Evolutionary conservation across 2,329 filamentous ascomycete species (phyloP).

Genomic region (Pyricularia grisea): DNA sequence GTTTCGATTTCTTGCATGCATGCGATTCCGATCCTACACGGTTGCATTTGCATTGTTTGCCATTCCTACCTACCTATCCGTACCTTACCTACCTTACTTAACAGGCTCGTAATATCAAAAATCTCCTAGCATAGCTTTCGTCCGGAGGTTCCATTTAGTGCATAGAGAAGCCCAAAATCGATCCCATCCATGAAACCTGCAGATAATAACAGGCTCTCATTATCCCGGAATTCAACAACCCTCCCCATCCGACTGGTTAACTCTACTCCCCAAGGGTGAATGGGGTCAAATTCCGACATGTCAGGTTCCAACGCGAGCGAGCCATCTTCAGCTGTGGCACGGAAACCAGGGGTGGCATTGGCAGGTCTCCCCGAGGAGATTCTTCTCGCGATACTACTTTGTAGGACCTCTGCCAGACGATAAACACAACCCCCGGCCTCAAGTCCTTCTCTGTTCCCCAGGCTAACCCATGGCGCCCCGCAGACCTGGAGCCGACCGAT

Average conservation of each 20-base stretch:
- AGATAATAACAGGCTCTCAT: neutral
- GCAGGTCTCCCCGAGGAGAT: conserved; percentile 54
- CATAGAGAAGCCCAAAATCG: neutral
- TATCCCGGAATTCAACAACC: neutral
- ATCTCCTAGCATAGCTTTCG: neutral
- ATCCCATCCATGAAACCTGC: neutral
- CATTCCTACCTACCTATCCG: neutral
- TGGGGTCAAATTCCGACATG: neutral
- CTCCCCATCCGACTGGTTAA: neutral
- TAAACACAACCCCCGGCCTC: neutral
- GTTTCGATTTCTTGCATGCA: neutral
- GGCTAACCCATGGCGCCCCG: conserved; percentile 11
- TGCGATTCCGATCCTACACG: neutral
- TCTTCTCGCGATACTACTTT: conserved; percentile 48
- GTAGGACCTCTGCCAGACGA: conserved; percentile 27
- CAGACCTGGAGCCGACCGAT: conserved; percentile 55
- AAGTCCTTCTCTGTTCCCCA: neutral
- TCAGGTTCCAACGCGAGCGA: conserved; percentile 11
- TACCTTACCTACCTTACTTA: neutral
- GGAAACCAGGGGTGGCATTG: conserved; percentile 17
- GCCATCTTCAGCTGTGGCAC: neutral
- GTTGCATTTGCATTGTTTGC: neutral
- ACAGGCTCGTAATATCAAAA: neutral
- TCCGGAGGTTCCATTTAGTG: neutral
- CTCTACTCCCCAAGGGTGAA: neutral